A percentile compares a stretch with the other conserved stretches of the same genome.
phyloP scores from a whole-genome alignment of 2,329 filamentous ascomycete genomes.

The Whalleya microplaca region DNA sequence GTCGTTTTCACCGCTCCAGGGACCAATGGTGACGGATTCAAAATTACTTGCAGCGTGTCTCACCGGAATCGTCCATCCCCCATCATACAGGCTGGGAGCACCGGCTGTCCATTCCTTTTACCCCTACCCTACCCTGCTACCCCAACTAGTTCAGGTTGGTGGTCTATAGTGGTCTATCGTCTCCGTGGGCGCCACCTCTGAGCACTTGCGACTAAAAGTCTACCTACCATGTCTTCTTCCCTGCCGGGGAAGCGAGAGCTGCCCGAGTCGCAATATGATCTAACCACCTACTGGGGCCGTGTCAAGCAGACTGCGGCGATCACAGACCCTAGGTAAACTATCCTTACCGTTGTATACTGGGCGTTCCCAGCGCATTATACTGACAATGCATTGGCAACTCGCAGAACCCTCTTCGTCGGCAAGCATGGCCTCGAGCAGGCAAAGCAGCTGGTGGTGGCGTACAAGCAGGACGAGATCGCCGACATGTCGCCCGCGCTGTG shows the following conservation, averaged over 20 bases:
- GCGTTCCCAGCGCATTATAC: conserved; percentile 2
- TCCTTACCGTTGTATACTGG: conserved; percentile 10
- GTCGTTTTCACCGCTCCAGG: background rate
- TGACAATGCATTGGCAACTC: conserved; percentile 14
- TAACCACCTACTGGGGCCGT: conserved; percentile 92
- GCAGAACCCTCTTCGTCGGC: conserved; percentile 86
- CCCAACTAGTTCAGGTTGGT: background rate
- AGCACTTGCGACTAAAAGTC: background rate
- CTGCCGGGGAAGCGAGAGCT: conserved; percentile 75
- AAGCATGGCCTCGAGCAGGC: conserved; percentile 79
- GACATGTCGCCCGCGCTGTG: conserved; percentile 90
- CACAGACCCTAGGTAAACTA: conserved; percentile 88
- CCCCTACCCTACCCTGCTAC: too few species aligned
- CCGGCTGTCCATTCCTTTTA: conserved; percentile 20
- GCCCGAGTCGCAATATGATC: conserved; percentile 88
- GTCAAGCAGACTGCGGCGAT: conserved; percentile 88
- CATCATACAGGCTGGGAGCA: conserved; percentile 12
- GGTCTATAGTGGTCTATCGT: background rate
- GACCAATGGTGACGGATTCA: background rate
- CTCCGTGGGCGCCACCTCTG: background rate
- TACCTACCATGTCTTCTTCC: conserved; percentile 63
- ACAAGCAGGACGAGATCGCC: conserved; percentile 80
- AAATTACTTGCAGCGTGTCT: background rate
- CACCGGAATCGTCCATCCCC: background rate
- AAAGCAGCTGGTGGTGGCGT: conserved; percentile 78